Evolutionary conservation across 768 basidiomycete genomes (phyloP).

Genomic region (Pleurotus tuber-regium): DNA sequence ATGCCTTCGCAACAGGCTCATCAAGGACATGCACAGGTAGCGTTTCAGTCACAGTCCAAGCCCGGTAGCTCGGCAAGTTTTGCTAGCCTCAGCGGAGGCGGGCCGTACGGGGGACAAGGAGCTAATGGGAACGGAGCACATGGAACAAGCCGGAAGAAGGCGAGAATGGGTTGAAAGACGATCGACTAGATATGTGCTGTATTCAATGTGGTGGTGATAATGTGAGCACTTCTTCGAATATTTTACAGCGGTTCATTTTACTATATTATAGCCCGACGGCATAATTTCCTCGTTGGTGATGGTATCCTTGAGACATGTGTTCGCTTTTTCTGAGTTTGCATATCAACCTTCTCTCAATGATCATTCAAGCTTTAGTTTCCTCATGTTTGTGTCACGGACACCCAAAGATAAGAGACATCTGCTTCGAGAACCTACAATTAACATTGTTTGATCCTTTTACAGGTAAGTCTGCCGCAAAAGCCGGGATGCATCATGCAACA

Average conservation of each 20-base stretch:
- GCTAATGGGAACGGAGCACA: constrained; percentile 30
- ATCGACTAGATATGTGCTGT: too few relatives aligned
- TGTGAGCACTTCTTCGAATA: too few relatives aligned
- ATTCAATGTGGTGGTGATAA: too few relatives aligned
- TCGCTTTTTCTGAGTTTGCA: too few relatives aligned
- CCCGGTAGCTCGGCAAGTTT: constrained; percentile 64
- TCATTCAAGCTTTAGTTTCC: too few relatives aligned
- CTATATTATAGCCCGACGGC: too few relatives aligned
- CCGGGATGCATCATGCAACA: not conserved
- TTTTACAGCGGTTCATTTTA: too few relatives aligned
- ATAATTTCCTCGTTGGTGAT: too few relatives aligned
- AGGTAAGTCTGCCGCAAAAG: not conserved
- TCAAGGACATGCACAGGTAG: constrained; percentile 39
- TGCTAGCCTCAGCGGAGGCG: constrained; percentile 59
- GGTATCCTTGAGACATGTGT: too few relatives aligned
- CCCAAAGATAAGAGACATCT: not conserved
- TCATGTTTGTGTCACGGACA: too few relatives aligned
- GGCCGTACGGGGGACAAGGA: constrained; percentile 32
- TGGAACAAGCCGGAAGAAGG: constrained; percentile 55
- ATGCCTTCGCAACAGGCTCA: constrained; percentile 45
- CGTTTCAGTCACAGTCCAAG: constrained; percentile 56
- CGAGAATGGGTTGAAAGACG: constrained; percentile 52
- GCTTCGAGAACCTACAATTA: not conserved
- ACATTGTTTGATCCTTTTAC: not conserved
- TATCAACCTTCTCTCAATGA: too few relatives aligned